Conservation (phyloP, 305 asterid genomes). For the Withania somnifera region DNA sequence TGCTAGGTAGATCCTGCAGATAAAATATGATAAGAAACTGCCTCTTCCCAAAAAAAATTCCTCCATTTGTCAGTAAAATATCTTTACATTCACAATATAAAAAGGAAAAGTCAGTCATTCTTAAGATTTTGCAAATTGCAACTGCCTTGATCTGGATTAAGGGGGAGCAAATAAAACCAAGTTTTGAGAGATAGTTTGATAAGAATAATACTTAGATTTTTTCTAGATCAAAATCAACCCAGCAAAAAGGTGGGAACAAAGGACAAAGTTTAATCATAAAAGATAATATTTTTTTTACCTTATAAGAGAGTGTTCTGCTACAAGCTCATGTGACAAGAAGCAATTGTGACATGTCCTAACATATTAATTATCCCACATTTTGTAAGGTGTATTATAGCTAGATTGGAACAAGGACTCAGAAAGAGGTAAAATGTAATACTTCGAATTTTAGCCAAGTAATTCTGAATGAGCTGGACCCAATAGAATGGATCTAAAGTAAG, state of each 20-base stretch:
- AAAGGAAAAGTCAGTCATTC: background rate
- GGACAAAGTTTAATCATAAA: background rate
- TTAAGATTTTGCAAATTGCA: background rate
- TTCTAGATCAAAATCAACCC: background rate
- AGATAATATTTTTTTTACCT: background rate
- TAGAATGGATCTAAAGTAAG: background rate
- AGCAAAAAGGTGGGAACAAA: background rate
- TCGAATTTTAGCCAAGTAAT: background rate
- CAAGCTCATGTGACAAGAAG: background rate
- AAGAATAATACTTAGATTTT: background rate
- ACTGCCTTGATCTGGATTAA: background rate
- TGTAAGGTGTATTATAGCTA: background rate
- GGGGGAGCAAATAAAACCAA: background rate
- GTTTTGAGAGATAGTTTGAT: background rate
- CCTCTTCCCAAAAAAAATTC: no score
- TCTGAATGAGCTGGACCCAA: background rate
- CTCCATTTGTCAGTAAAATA: background rate
- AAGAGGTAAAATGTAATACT: background rate
- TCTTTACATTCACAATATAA: background rate
- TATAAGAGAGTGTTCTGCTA: background rate
- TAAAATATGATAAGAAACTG: background rate
- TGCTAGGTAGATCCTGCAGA: conserved; percentile 14
- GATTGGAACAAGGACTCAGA: background rate
- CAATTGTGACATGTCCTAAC: background rate
- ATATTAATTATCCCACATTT: background rate